A percentile compares a stretch with the other conserved stretches of the same genome.
Conservation (phyloP, 257 asterid species). For the Solanum chmielewskii region DNA sequence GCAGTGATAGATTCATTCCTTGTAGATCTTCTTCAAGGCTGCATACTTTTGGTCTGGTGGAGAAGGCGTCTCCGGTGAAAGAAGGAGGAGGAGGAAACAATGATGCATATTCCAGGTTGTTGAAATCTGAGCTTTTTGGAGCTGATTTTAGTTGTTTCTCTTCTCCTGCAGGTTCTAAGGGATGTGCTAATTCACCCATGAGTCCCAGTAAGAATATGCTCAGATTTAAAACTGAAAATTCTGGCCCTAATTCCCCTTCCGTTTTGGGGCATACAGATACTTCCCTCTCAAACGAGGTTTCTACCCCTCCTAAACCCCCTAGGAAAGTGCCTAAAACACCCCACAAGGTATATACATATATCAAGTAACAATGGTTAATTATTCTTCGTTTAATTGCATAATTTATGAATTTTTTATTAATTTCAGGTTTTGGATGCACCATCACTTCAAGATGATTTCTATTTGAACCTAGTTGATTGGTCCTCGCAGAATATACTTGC, state of each 20-base stretch:
- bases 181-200: slow-evolving; percentile 49
- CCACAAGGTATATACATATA: slow-evolving; percentile 48
- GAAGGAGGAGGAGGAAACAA: slow-evolving; percentile 58
- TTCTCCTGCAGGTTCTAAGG: slow-evolving; percentile 61
- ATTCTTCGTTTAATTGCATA: not conserved
- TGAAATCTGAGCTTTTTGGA: slow-evolving; percentile 83
- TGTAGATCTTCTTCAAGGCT: slow-evolving; percentile 96
- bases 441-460: slow-evolving; percentile 94
- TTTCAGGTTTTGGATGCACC: slow-evolving; percentile 96
- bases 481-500: slow-evolving; percentile 99
- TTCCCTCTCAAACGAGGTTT: slow-evolving; percentile 39
- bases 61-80: slow-evolving; percentile 70
- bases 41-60: slow-evolving; percentile 82
- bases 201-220: slow-evolving; percentile 88
- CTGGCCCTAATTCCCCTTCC: slow-evolving; percentile 76
- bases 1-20: slow-evolving; percentile 95
- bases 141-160: slow-evolving; percentile 73
- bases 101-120: slow-evolving; percentile 75
- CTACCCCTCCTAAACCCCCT: slow-evolving; percentile 86
- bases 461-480: slow-evolving; percentile 93
- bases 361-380: not conserved
- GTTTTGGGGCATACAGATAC: slow-evolving; percentile 46
- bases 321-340: slow-evolving; percentile 97
- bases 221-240: slow-evolving; percentile 82
- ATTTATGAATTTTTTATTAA: not conserved